Percentiles rank a stretch among this genome's conserved stretches.
Conservation (phyloP, 83 land plant species). For the Diphasiastrum complanatum region DNA sequence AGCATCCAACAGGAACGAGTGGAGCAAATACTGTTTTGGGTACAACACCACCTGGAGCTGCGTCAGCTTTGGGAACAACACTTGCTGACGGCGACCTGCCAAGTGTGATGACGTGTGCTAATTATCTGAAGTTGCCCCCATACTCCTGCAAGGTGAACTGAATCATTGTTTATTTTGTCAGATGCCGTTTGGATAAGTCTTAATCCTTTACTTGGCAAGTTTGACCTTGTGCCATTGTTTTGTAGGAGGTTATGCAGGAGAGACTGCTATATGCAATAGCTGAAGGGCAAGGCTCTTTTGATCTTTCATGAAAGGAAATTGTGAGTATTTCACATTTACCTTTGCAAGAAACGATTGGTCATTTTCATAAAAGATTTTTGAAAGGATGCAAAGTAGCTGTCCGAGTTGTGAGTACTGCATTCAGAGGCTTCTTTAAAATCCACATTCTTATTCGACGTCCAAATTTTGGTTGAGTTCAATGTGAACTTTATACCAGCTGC, state of each 20-base stretch:
- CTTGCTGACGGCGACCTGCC: constrained; percentile 93
- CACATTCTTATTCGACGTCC: too few species aligned
- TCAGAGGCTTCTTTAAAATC: too few species aligned
- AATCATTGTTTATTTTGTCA: constrained; percentile 5
- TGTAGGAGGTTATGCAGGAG: constrained; percentile 77
- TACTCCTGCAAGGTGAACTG: constrained; percentile 83
- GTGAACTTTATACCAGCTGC: too few species aligned
- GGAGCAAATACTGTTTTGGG: constrained; percentile 50
- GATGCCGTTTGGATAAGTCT: constrained; percentile 1
- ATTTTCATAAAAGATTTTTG: too few species aligned
- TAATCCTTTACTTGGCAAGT: not conserved
- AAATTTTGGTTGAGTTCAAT: too few species aligned
- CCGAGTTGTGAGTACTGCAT: too few species aligned
- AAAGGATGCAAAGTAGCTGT: too few species aligned
- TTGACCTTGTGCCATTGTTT: not conserved
- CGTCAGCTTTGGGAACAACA: constrained; percentile 36
- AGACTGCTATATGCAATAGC: constrained; percentile 78
- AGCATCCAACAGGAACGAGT: constrained; percentile 59
- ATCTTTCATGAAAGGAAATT: constrained; percentile 81
- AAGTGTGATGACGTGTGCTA: constrained; percentile 99
- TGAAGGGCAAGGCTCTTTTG: constrained; percentile 96
- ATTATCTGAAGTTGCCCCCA: constrained; percentile 92
- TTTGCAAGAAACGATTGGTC: too few species aligned
- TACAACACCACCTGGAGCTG: constrained; percentile 49
- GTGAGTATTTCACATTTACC: too few species aligned